A percentile compares a stretch with the other conserved stretches of the same genome.
phyloP scores from a whole-genome alignment of 2,329 filamentous ascomycete species.

The Aspergillus quadricinctus region DNA sequence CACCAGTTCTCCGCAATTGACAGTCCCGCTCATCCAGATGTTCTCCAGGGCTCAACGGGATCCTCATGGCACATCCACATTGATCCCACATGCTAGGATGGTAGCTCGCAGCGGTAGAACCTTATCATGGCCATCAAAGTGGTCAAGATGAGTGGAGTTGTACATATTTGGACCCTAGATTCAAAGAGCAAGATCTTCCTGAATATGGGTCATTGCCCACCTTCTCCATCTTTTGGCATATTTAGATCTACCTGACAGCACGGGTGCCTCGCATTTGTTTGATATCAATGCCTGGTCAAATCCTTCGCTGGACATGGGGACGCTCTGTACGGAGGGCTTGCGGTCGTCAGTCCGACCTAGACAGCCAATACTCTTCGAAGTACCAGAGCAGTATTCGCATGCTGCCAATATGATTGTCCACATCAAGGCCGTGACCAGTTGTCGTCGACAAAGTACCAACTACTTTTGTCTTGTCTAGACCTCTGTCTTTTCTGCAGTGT shows the following conservation, averaged over 20 bases:
- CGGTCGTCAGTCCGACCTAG: neutral
- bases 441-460: neutral
- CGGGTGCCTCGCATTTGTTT: neutral
- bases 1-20: conserved; percentile 21
- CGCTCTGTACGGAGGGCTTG: neutral
- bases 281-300: neutral
- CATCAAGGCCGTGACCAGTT: neutral
- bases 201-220: conserved; percentile 14
- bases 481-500: neutral
- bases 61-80: conserved; percentile 24
- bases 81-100: conserved; percentile 18
- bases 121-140: conserved; percentile 22
- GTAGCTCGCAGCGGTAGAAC: conserved; percentile 8
- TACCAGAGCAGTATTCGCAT: neutral
- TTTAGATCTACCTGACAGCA: neutral
- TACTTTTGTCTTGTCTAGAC: neutral
- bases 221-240: neutral
- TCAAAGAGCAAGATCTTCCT: conserved; percentile 10
- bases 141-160: conserved; percentile 14
- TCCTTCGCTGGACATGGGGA: neutral
- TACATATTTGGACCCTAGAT: conserved; percentile 3
- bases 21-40: conserved; percentile 19
- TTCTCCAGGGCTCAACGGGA: conserved; percentile 12
- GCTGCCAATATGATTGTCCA: neutral
- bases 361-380: neutral